Percentiles rank a stretch among this genome's conserved stretches.
These are phyloP conservation scores for Trypanosoma melophagium DNA, from an alignment of 208 protist genomes.

Conservation along the genomic window DNA sequence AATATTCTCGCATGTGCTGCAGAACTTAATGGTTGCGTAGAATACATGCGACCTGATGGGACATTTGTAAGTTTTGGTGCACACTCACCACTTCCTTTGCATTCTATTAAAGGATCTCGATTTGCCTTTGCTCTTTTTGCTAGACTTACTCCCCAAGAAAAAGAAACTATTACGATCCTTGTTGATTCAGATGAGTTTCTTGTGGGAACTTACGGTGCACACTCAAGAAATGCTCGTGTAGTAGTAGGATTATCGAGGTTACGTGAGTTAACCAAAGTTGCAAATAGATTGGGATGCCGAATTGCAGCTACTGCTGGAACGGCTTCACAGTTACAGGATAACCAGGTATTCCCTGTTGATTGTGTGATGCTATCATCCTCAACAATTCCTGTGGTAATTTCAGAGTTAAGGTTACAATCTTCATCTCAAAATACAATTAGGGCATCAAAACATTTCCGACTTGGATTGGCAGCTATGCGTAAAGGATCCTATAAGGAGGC, in stretches of 20 bases:
- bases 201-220: constrained; percentile 57
- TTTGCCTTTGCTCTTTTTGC: constrained; percentile 59
- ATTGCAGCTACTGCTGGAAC: constrained; percentile 55
- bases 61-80: constrained; percentile 69
- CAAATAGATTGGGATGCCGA: constrained; percentile 29
- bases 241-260: constrained; percentile 18
- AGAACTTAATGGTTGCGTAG: constrained; percentile 45
- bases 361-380: constrained; percentile 47
- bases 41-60: constrained; percentile 49
- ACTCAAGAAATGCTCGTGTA: constrained; percentile 26
- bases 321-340: constrained; percentile 42
- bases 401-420: constrained; percentile 40
- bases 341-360: constrained; percentile 50
- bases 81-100: constrained; percentile 55
- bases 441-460: constrained; percentile 40
- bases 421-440: constrained; percentile 28
- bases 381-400: constrained; percentile 45
- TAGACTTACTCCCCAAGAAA: constrained; percentile 30
- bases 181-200: constrained; percentile 63
- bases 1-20: constrained; percentile 19
- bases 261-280: constrained; percentile 17
- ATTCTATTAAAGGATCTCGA: constrained; percentile 52
- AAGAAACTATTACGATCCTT: constrained; percentile 49
- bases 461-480: constrained; percentile 61
- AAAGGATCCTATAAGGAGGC: constrained; percentile 53